phyloP scores from a whole-genome alignment of 441 rosid genomes.

The Raphanus hybrid region DNA sequence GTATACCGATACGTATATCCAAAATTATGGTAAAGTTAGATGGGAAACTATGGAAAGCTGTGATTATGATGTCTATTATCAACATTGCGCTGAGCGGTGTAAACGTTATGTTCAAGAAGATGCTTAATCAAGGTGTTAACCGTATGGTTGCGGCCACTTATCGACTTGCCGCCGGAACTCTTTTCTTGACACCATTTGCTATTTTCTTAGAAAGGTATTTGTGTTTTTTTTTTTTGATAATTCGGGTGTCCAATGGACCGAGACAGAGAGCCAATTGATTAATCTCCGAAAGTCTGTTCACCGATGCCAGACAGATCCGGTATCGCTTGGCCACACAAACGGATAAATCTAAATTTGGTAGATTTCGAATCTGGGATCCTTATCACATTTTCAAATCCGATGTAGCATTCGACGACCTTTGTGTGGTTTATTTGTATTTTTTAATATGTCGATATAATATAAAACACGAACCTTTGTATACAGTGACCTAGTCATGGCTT shows the following conservation, averaged over 20 bases:
- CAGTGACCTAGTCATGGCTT: slow-evolving; percentile 1
- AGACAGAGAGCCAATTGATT: too few relatives aligned
- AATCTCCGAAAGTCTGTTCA: too few relatives aligned
- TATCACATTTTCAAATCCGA: too few relatives aligned
- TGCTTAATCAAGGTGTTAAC: slow-evolving; percentile 44
- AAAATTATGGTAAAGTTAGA: slow-evolving; percentile 38
- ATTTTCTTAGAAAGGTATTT: slow-evolving; percentile 41
- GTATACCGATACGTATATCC: not conserved
- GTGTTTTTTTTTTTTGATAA: not conserved
- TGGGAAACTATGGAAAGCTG: slow-evolving; percentile 38
- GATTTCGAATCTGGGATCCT: too few relatives aligned
- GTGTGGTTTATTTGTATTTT: too few relatives aligned
- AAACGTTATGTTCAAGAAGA: slow-evolving; percentile 44
- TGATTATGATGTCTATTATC: slow-evolving; percentile 40
- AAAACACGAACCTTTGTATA: not conserved
- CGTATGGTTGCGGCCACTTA: slow-evolving; percentile 46
- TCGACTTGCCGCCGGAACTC: slow-evolving; percentile 38
- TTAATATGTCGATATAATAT: not conserved
- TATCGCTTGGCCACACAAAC: too few relatives aligned
- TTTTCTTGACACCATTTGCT: slow-evolving; percentile 44
- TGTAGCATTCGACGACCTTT: too few relatives aligned
- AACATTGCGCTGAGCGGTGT: slow-evolving; percentile 39
- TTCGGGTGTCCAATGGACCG: too few relatives aligned
- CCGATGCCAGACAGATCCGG: too few relatives aligned
- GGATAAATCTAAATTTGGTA: too few relatives aligned